Base-by-base conservation (phyloP, 2,329 filamentous ascomycete species). In the Ceratocystis alfenasii region DNA sequence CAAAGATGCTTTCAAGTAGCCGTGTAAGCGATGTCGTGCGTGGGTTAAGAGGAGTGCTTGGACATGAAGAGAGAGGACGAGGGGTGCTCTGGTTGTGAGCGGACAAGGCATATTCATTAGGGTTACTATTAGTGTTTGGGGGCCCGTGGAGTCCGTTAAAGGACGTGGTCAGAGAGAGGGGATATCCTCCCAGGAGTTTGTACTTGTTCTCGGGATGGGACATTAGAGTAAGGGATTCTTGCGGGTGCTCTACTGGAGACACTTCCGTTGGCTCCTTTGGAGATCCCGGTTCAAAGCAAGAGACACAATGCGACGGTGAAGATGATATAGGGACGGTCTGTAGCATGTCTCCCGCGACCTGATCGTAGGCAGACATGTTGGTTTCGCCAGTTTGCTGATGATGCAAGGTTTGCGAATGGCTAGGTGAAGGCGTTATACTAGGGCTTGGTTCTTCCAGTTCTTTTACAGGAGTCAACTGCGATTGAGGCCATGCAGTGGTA, bases 331-430 rank as follows among this genome's bases (percentile, higher is more conserved):
- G 12, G n/a, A 33, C 28, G 15, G 28, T 28, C 55, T 59, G 55
- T 59, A 8, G 28, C 55, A 59, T 59, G 25, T 59, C 55, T 59
- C 55, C 7, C 7, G 28, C 55, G 55, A 59, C 33, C 55, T 59
- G 55, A 59, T 59, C 55, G 55, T n/a, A 17, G 33, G 55, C 7
- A 59, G 25, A 36, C 28, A 36, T 59, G 55, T 33, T 28, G 22
- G 55, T 6, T n/a, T 59, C 55, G 10, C 17, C 28, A 25, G 28
- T 3, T 36, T 33, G 17, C 12, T 12, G 25, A 30, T 57, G 53
- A 30, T 25, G 28, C 25, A 57, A 57, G 6, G 53, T 17, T 17
- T 36, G 55, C 15, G 28, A 15, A 36, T 22, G 55, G 20, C 48
- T 53, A 25, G 48, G 3, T 10, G 5, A 28, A 28, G 22, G 48